Percentiles rank a stretch among this genome's conserved stretches.
These are phyloP conservation scores for Phytophthora chlamydospora DNA, from an alignment of 352 stramenopile species.

Conservation along the genomic window DNA sequence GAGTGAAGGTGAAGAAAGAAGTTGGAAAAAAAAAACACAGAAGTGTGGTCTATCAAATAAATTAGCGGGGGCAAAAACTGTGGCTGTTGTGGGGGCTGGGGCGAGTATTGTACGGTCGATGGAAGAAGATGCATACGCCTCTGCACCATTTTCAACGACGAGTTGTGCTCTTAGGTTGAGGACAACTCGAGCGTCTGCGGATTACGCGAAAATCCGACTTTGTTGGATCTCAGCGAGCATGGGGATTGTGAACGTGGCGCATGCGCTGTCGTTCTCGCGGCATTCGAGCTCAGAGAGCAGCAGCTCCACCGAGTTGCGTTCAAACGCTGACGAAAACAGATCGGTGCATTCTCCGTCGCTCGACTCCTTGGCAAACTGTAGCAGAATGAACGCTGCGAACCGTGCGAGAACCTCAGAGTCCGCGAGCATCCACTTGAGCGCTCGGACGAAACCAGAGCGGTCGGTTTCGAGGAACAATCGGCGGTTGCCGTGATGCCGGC, in stretches of 20 bases:
- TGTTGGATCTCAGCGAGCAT: constrained; percentile 66
- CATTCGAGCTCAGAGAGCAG: constrained; percentile 47
- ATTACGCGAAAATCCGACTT: constrained; percentile 64
- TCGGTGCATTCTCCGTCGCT: constrained; percentile 30
- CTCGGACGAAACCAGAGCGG: constrained; percentile 49
- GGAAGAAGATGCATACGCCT: constrained; percentile 12
- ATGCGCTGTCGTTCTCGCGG: constrained; percentile 29
- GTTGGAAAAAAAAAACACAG: constrained; percentile 13
- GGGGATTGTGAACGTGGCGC: constrained; percentile 50
- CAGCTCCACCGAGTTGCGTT: constrained; percentile 66
- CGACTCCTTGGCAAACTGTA: constrained; percentile 59
- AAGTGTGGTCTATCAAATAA: constrained; percentile 32
- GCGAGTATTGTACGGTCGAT: constrained; percentile 27
- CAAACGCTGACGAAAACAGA: constrained; percentile 63
- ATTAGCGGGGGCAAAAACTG: constrained; percentile 26
- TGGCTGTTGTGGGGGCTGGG: constrained; percentile 12
- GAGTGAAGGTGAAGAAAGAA: constrained; percentile 28
- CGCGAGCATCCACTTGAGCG: constrained; percentile 69
- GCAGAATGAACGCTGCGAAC: constrained; percentile 71
- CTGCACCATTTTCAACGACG: constrained; percentile 4
- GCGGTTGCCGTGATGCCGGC: constrained; percentile 74
- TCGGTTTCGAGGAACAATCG: constrained; percentile 56
- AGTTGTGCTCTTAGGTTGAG: constrained; percentile 7
- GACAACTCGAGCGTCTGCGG: background rate
- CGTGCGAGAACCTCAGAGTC: constrained; percentile 62